phyloP scores from a whole-genome alignment of 2,329 filamentous ascomycete genomes.

The Tolypocladium pustulatum region DNA sequence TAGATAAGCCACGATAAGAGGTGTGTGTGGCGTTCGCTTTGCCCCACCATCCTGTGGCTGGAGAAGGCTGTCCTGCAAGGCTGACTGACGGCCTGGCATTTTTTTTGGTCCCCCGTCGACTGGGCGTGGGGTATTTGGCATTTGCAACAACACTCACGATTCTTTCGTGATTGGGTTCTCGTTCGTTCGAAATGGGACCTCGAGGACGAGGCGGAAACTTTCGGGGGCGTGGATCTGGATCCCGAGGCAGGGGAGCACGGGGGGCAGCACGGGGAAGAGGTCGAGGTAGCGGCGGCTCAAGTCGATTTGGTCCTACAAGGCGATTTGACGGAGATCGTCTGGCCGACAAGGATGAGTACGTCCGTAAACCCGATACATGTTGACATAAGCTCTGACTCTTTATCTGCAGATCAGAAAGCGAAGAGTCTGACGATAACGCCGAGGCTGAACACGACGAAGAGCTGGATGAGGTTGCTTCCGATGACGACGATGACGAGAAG shows the following conservation, averaged over 20 bases:
- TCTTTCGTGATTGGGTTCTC: neutral
- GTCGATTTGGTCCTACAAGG: constrained; percentile 25
- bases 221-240: constrained; percentile 20
- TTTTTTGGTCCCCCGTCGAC: constrained; percentile 1
- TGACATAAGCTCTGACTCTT: neutral
- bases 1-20: constrained; percentile 37
- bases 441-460: constrained; percentile 24
- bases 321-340: constrained; percentile 24
- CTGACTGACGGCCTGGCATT: constrained; percentile 8
- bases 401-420: constrained; percentile 1
- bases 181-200: constrained; percentile 20
- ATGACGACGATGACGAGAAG: constrained; percentile 34
- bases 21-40: constrained; percentile 10
- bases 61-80: constrained; percentile 20
- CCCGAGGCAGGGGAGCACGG: constrained; percentile 12
- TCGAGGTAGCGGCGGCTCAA: constrained; percentile 18
- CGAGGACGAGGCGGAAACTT: constrained; percentile 23
- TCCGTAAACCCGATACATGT: neutral
- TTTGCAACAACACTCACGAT: neutral
- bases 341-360: constrained; percentile 26
- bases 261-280: constrained; percentile 13
- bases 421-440: constrained; percentile 13
- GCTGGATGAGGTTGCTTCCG: constrained; percentile 26
- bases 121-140: neutral
- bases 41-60: constrained; percentile 24